Base-by-base conservation (phyloP, 2,329 filamentous ascomycete genomes). In the Lasiodiplodia sp. region DNA sequence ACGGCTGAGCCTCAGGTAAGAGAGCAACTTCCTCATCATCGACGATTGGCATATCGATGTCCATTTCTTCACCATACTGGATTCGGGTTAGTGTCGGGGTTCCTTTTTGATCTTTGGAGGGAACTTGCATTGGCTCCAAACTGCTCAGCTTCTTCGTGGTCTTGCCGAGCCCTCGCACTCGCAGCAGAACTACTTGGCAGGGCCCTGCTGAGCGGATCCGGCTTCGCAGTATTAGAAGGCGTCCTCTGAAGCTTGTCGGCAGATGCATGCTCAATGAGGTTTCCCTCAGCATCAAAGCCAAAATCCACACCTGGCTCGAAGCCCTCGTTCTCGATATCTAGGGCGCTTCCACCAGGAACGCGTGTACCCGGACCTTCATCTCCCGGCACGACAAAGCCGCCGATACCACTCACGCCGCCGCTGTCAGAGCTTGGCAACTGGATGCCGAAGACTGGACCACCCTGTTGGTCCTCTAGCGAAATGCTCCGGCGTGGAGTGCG, bases 271-370 rank as follows among this genome's bases (percentile, higher is more conserved):
- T 88, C 86, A 37, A 86, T 75, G 5, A 91, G 78, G 71, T 87
- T 86, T 8, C 88, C 89, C 69, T 91, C 84, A 16, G 84, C 87
- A 71, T 89, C 88, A 71, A 91, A 86, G 47, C 83, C 85, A 72
- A 91, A 89, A 65, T 85, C 85, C 25, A 84, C 81, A n/a, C 88
- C 85, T 40, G 84, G 74, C 63, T 82, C 76, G 68, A 86, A 77
- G 21, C 84, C 76, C 23, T 84, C 79, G 18, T 84, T 58, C 18
- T 68, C 51, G 2, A 56, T 3, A 28, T 56, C 12, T 4, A 57
- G 3, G 8, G 37, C 21, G 16, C 51, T 52, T 31, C 56, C 47
- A 16, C 49, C 56, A 0, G 21, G 47, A 25, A 52, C 34, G 71
- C 71, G 23, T 71, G 74, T 44, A 31, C 73, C 82, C n/a, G 76